A percentile compares a stretch with the other conserved stretches of the same genome.
Evolutionary conservation across 2,329 filamentous ascomycete species (phyloP).

Genomic region (Aspergillus ibericus): DNA sequence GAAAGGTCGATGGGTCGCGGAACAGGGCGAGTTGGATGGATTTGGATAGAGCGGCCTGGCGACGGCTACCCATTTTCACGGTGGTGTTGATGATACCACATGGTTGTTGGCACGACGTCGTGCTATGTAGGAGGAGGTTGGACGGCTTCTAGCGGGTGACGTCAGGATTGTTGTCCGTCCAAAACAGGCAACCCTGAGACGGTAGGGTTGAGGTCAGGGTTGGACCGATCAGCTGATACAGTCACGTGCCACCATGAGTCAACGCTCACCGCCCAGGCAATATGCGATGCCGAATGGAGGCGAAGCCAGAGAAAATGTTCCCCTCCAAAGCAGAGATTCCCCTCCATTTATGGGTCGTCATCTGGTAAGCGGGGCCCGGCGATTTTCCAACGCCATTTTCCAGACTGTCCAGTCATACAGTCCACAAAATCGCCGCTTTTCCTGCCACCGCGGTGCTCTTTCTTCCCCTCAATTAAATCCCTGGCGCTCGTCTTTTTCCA

Average conservation of each 20-base stretch:
- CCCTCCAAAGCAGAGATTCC: slow-evolving; percentile 19
- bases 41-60: slow-evolving; percentile 27
- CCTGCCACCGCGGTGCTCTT: slow-evolving; percentile 19
- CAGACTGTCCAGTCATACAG: slow-evolving; percentile 18
- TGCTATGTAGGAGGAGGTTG: not conserved
- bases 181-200: too few relatives aligned
- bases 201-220: slow-evolving; percentile 15
- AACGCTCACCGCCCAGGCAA: slow-evolving; percentile 30
- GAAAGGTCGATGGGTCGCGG: slow-evolving; percentile 28
- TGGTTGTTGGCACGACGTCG: not conserved
- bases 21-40: slow-evolving; percentile 34
- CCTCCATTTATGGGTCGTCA: slow-evolving; percentile 40
- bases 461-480: slow-evolving; percentile 8
- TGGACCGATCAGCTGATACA: slow-evolving; percentile 11
- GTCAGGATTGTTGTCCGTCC: slow-evolving; percentile 9
- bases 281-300: slow-evolving; percentile 27
- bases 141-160: slow-evolving; percentile 11
- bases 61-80: slow-evolving; percentile 23
- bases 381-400: slow-evolving; percentile 35
- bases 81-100: not conserved
- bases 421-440: slow-evolving; percentile 16
- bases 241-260: not conserved
- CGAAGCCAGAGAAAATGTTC: slow-evolving; percentile 26
- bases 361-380: slow-evolving; percentile 42
- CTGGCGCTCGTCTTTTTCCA: slow-evolving; percentile 9